Evolutionary conservation across 805 yeast species (phyloP).

Genomic region (Yamadazyma kitorensis): DNA sequence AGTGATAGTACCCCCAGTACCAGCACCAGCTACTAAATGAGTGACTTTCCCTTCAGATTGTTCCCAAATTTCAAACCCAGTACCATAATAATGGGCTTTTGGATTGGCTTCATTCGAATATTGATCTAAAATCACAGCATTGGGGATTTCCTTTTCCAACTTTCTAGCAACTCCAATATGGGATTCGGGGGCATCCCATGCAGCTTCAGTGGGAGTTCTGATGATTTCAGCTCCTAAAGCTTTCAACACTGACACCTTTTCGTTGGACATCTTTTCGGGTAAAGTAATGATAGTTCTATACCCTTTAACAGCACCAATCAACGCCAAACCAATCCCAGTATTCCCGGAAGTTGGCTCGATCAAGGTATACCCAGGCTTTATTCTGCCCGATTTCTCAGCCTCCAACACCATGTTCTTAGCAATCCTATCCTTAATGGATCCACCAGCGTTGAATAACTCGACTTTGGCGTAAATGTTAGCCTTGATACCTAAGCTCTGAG

Average conservation of each 20-base stretch:
- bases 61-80: conserved; percentile 83
- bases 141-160: conserved; percentile 78
- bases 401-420: conserved; percentile 84
- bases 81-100: conserved; percentile 77
- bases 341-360: conserved; percentile 91
- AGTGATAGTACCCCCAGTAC: conserved; percentile 96
- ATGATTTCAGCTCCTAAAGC: conserved; percentile 90
- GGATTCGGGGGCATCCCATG: conserved; percentile 89
- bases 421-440: conserved; percentile 85
- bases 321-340: conserved; percentile 87
- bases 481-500: conserved; percentile 71
- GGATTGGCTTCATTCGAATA: conserved; percentile 79
- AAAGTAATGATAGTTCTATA: conserved; percentile 83
- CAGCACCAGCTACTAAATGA: conserved; percentile 86
- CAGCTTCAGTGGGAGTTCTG: conserved; percentile 90
- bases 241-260: conserved; percentile 81
- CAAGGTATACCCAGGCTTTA: conserved; percentile 81
- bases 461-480: conserved; percentile 72
- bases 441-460: conserved; percentile 85
- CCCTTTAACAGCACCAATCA: conserved; percentile 83
- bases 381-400: conserved; percentile 73
- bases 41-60: conserved; percentile 71
- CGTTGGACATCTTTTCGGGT: conserved; percentile 92
- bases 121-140: conserved; percentile 81
- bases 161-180: conserved; percentile 86